Base-by-base conservation (phyloP, 768 basidiomycete species). In the Termitomyces sp. region DNA sequence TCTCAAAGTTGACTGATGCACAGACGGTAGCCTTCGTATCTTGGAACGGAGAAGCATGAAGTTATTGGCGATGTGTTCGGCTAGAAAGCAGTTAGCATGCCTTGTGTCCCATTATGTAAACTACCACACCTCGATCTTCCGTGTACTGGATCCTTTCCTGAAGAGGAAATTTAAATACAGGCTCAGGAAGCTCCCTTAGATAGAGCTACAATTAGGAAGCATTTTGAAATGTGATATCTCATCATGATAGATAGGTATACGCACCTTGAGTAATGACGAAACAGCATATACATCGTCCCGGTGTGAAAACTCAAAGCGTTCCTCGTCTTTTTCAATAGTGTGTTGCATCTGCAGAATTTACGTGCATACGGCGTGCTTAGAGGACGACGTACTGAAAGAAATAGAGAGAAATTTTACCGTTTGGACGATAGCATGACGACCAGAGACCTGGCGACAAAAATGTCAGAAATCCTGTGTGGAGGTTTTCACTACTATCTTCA, bases 111-210 rank as follows among this genome's bases (percentile, higher is more conserved):
- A n/a, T 26, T 22, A 20, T 29, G 46, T 16, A 26, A 24, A 52
- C 14, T 37, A 43, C 43, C 74, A 37, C 61, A 92, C 93, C 87
- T 69, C 86, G 72, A 62, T 86, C 84, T 61, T 92, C 88, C 0
- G 86, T 85, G 66, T 93, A 85, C 62, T 92, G 88, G 27, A 90
- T 75, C 22, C 94, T 84, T 63, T 97, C 94, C 59, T 86, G 81
- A 18, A 92, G 72, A 10, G 89, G 78, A 65, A 88, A 89, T 66
- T 74, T 86, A 74, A 97, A 96, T 20, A 97, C 77, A 4, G 94
- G 92, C 65, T 97, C 94, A 1, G 94, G 92, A 16, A 97, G 74
- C 66, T 91, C 90, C 53, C 94, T 85, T 24, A 96, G 76, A 73
- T 96, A 90, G 36, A 86, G 71, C 88, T 90, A 52, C 34, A 16